Base-by-base conservation (phyloP, 345 rosid species). In the Rhizophora apiculata region DNA sequence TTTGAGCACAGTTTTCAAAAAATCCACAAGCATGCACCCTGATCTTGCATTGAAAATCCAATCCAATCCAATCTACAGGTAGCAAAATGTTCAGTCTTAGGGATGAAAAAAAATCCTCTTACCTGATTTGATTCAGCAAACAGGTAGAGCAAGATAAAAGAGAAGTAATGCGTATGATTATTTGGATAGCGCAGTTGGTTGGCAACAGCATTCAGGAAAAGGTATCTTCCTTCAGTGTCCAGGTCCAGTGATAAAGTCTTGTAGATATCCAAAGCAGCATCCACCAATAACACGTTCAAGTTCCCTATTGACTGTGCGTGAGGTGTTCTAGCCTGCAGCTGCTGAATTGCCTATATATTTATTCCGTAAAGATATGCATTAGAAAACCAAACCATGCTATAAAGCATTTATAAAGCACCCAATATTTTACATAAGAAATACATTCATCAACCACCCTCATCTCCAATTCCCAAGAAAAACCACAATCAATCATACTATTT, bases 201-300 rank as follows among this genome's bases (percentile, higher is more conserved):
- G 6, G 99, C 95, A 26, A 91, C 84, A 43, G 99, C 98, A 79
- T 96, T 90, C 6, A 96, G 83, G 77, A 96, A 87, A 60, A 96
- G 88, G 68, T 96, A 96, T 71, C 98, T 90, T n/a, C 99, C 99
- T 76, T 96, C 99, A 1, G 94, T 83, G 75, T 96, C 99, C n/a
- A 96, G 89, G 37, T 92, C 97, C 75, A 74, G 68, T 65, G 90
- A 85, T 72, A 92, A 78, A 37, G 84, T 85, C 84, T 85, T 87
- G 80, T 89, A 96, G 68, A 96, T 92, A 78, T 92, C 94, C 83
- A 90, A 79, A 32, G 98, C 96, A 73, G 94, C 98, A 80, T 87
- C 78, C 36, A 85, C 82, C 76, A 82, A 74, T 27, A 83, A 80
- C 21, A 65, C 87, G 29, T 84, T 67, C 66, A 83, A 46, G 68